phyloP scores from a whole-genome alignment of 192 early-diverging fungal genomes.

The Gonapodya prolifera region DNA sequence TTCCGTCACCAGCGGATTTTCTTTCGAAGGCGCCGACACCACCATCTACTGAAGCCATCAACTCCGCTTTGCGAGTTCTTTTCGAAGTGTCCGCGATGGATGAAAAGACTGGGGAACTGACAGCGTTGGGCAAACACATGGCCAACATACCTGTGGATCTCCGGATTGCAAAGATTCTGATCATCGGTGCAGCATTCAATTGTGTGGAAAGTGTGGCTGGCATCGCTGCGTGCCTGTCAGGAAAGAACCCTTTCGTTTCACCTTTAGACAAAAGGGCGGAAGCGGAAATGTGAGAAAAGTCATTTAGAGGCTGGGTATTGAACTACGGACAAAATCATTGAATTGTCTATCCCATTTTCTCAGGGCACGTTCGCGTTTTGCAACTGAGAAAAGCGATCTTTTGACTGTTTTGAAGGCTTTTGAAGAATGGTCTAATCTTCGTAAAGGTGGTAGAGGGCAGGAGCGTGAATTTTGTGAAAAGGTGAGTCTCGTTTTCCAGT shows the following conservation, averaged over 20 bases:
- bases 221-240: constrained; percentile 27
- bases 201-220: constrained; percentile 33
- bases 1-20: neutral
- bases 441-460: constrained; percentile 12
- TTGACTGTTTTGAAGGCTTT: constrained; percentile 30
- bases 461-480: constrained; percentile 19
- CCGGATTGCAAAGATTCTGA: constrained; percentile 19
- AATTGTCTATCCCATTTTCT: neutral
- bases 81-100: neutral
- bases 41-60: constrained; percentile 3
- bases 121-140: constrained; percentile 6
- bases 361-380: constrained; percentile 19
- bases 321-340: too few species aligned
- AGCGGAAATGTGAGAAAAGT: constrained; percentile 15
- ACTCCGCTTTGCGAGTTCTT: neutral
- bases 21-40: neutral
- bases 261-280: constrained; percentile 30
- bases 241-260: constrained; percentile 30
- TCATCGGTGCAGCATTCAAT: constrained; percentile 32
- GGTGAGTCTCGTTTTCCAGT: constrained; percentile 16
- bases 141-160: constrained; percentile 8
- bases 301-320: neutral
- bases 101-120: constrained; percentile 1
- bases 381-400: constrained; percentile 18
- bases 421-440: constrained; percentile 24